A percentile compares a stretch with the other conserved stretches of the same genome.
Evolutionary conservation across 1,139 yeast species (phyloP).

Genomic region (Scheffersomyces cryptocercus): DNA sequence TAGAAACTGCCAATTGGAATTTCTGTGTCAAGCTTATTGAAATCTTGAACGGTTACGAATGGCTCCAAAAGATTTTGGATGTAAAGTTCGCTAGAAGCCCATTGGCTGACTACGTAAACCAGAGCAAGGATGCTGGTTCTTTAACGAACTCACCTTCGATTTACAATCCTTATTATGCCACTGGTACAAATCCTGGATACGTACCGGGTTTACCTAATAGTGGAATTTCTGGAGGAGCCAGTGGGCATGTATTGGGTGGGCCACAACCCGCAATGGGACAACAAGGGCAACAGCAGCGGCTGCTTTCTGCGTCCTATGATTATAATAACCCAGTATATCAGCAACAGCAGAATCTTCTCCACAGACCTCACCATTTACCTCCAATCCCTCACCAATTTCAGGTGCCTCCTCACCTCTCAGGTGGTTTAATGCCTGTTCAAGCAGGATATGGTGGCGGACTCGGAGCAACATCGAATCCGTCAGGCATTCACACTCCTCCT

Average conservation of each 20-base stretch:
- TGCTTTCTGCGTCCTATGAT: not conserved
- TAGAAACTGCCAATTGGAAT: conserved; percentile 18
- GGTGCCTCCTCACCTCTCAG: not conserved
- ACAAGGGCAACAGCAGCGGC: no score
- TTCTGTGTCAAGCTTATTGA: conserved; percentile 17
- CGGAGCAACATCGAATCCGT: not conserved
- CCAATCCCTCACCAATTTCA: not conserved
- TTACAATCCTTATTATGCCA: no score
- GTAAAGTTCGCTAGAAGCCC: conserved; percentile 11
- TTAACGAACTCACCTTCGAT: no score
- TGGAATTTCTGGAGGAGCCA: no score
- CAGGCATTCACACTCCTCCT: not conserved
- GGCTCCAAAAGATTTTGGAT: conserved; percentile 21
- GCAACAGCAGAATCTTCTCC: not conserved
- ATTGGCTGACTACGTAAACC: not conserved
- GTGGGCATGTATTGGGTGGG: no score
- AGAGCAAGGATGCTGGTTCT: not conserved
- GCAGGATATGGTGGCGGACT: no score
- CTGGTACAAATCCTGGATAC: no score
- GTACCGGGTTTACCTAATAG: no score
- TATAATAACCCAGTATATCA: not conserved
- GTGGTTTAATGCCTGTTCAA: no score
- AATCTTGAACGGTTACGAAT: conserved; percentile 27
- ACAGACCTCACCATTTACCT: conserved; percentile 1
- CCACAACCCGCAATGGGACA: no score